Evolutionary conservation across 2,329 filamentous ascomycete genomes (phyloP).

Genomic region (Ceratocystis papillata): DNA sequence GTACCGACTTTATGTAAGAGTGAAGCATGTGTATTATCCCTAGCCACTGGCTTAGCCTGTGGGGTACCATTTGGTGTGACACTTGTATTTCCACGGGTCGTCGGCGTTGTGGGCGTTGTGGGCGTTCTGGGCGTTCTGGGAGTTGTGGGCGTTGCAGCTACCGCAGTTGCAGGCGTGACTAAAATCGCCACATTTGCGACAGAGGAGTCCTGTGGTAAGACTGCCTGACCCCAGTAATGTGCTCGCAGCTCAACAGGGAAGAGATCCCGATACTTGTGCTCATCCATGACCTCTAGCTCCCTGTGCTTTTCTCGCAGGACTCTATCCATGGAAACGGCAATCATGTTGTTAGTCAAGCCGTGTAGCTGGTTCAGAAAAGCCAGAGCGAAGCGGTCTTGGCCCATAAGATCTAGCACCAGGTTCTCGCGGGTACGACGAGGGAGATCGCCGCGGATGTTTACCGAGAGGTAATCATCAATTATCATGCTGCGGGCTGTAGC

Average conservation of each 20-base stretch:
- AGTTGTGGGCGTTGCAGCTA: not conserved
- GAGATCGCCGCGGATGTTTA: slow-evolving; percentile 18
- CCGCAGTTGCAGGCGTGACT: not conserved
- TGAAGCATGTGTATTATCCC: not conserved
- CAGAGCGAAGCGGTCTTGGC: slow-evolving; percentile 9
- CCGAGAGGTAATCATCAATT: slow-evolving; percentile 17
- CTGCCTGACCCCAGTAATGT: not conserved
- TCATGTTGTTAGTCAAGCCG: slow-evolving; percentile 13
- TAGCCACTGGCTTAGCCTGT: not conserved
- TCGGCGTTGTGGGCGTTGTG: not conserved
- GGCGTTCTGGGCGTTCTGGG: no score
- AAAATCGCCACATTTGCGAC: not conserved
- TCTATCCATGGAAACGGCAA: slow-evolving; percentile 10
- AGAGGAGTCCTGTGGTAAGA: not conserved
- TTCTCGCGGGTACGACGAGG: slow-evolving; percentile 20
- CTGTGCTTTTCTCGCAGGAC: not conserved
- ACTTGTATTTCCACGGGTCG: not conserved
- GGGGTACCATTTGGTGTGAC: not conserved
- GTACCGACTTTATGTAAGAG: not conserved
- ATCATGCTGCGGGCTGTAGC: not conserved
- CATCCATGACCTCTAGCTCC: not conserved
- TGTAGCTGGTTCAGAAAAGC: slow-evolving; percentile 9
- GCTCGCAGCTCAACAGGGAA: not conserved
- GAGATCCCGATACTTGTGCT: not conserved
- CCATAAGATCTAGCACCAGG: slow-evolving; percentile 15